phyloP scores from a whole-genome alignment of 257 asterid genomes.

The Fraxinus pennsylvanica region DNA sequence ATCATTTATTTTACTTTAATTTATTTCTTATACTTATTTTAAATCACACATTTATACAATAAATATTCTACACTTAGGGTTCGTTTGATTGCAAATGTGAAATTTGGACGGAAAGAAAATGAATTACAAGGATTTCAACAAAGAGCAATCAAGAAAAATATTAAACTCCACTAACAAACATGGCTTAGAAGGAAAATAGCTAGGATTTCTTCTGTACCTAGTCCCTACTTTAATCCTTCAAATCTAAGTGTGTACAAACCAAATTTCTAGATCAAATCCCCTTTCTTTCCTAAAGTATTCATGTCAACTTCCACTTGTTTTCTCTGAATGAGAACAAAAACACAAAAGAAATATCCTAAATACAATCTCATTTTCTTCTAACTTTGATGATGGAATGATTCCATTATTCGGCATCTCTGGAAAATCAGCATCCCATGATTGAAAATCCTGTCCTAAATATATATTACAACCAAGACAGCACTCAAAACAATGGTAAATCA shows the following conservation, averaged over 20 bases:
- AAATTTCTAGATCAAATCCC: constrained; percentile 28
- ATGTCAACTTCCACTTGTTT: neutral
- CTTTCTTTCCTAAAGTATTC: neutral
- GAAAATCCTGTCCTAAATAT: constrained; percentile 27
- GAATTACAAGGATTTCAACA: neutral
- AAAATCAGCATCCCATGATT: constrained; percentile 10
- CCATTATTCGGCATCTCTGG: neutral
- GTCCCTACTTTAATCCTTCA: constrained; percentile 16
- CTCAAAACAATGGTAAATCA: constrained; percentile 67
- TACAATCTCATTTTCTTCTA: neutral
- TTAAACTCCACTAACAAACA: constrained; percentile 23
- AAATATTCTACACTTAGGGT: too few relatives aligned
- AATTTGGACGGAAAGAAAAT: too few relatives aligned
- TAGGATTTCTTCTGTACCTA: neutral
- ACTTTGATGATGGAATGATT: neutral
- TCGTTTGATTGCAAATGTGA: too few relatives aligned
- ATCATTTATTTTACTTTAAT: too few relatives aligned
- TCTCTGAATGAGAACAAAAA: constrained; percentile 21
- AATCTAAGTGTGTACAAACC: constrained; percentile 30
- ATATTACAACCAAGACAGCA: constrained; percentile 24
- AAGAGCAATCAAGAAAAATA: constrained; percentile 8
- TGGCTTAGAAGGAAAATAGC: constrained; percentile 5
- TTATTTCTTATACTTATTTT: too few relatives aligned
- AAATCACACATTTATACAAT: too few relatives aligned
- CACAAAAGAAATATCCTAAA: neutral